Evolutionary conservation across 805 yeast species (phyloP).

Genomic region (Saccharomycopsis babjevae): DNA sequence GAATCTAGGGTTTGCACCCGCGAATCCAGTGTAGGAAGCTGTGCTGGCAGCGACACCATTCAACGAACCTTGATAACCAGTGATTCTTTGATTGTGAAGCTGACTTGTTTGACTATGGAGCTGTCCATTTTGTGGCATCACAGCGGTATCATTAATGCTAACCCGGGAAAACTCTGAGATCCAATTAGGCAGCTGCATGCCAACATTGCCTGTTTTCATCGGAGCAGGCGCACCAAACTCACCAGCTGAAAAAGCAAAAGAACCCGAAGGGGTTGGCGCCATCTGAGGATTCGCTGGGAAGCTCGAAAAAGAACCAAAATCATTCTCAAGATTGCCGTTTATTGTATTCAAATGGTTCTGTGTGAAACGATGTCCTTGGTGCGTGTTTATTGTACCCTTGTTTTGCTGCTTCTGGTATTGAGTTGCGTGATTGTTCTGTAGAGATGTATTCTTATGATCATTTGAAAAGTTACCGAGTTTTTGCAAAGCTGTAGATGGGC

Average conservation of each 20-base stretch:
- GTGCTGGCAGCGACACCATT: neutral
- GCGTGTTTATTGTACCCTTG: neutral
- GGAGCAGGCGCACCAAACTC: neutral
- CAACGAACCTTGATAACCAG: neutral
- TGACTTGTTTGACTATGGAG: neutral
- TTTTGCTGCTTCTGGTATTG: neutral
- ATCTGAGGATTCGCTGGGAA: neutral
- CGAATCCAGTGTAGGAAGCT: neutral
- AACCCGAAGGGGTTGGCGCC: conserved; percentile 1
- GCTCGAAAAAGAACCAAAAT: conserved; percentile 2
- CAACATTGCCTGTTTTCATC: neutral
- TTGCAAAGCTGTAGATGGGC: conserved; percentile 10
- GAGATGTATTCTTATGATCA: neutral
- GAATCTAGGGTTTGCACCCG: neutral
- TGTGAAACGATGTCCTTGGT: neutral
- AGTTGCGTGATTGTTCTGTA: neutral
- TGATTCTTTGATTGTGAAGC: too few relatives aligned
- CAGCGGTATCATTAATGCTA: neutral
- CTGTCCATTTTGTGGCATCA: neutral
- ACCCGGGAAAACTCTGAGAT: conserved; percentile 1
- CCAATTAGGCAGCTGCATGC: neutral
- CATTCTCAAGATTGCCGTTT: conserved; percentile 8
- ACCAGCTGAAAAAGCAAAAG: neutral
- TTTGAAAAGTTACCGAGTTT: conserved; percentile 10
- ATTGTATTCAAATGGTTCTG: conserved; percentile 5